Evolutionary conservation across 371 early-diverging fungal species (phyloP).

Genomic region (Syncephalastrum racemosum): DNA sequence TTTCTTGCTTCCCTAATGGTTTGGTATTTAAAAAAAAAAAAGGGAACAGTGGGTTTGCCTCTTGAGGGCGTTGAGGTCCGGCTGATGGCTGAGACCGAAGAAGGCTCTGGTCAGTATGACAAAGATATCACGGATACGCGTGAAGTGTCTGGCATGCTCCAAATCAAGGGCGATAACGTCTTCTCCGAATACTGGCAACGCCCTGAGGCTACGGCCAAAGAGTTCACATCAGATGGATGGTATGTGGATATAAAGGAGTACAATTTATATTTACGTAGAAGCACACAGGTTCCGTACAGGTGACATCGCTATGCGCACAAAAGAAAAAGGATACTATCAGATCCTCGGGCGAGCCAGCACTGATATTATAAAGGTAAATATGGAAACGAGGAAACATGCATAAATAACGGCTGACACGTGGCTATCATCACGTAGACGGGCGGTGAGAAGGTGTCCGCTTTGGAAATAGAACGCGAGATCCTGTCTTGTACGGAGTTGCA

Average conservation of each 20-base stretch:
- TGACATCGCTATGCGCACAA: constrained; percentile 63
- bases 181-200: constrained; percentile 78
- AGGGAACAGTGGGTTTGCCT: constrained; percentile 79
- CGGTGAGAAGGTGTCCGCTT: constrained; percentile 84
- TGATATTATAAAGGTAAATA: constrained; percentile 79
- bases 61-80: constrained; percentile 71
- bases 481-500: constrained; percentile 51
- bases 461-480: constrained; percentile 82
- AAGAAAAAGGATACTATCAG: constrained; percentile 52
- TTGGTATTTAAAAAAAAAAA: background rate
- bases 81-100: constrained; percentile 50
- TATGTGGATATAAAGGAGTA: constrained; percentile 9
- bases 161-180: constrained; percentile 66
- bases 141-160: constrained; percentile 66
- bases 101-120: constrained; percentile 27
- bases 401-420: background rate
- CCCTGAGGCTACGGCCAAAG: constrained; percentile 72
- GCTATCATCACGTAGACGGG: constrained; percentile 50
- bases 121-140: constrained; percentile 50
- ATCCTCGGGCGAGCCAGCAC: constrained; percentile 80
- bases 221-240: constrained; percentile 75
- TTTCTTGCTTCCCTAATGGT: background rate
- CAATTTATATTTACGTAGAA: constrained; percentile 4
- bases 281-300: constrained; percentile 73
- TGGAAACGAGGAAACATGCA: too few species aligned